Base-by-base conservation (phyloP, 2,329 filamentous ascomycete species). In the Plectosphaerella plurivora region DNA sequence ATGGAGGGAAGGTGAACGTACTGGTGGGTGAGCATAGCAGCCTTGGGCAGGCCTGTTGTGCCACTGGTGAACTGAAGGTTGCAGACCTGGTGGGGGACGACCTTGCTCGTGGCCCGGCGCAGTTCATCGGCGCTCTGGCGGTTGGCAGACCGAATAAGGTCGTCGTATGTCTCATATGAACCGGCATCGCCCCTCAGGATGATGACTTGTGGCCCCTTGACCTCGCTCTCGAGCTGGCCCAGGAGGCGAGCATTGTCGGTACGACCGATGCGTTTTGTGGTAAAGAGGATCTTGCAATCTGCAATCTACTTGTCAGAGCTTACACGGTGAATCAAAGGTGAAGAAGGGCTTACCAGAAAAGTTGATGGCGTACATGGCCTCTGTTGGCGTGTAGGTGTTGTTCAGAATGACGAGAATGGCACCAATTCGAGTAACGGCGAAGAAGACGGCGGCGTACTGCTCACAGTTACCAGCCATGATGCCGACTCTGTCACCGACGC, bases 401-500 rank as follows among this genome's bases (percentile, higher is more conserved):
- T 92, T 92, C 58, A 92, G 73, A 45, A 91, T 89, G 25, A 91
- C 88, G 50, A 91, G 73, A 45, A 87, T 83, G 46, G 80, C 84
- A 10, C 86, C 85, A 16, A 88, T 77, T 46, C 82, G 77, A 41
- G 84, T 83, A 11, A 83, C 85, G 4, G 86, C 87, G 59, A 91
- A 90, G 73, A 90, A 89, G 15, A 90, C 78, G 3, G 86, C 78
- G 28, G 88, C 69, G 83, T 93, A 93, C 81, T 96, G 77, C 79
- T 95, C 72, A 76, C 91, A 73, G 81, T 96, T 71, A 73, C 91
- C 61, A 69, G 87, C 87, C 84, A 91, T 89, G 58, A 92, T 85
- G 28, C 83, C 88, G 25, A 91, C 77, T 14, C 87, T 77, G 65
- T 91, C 88, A 36, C 87, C 87, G 28, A 81, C 79, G 39, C 79